Evolutionary conservation across 108 stramenopile species (phyloP).

Genomic region (Skeletonema grethae): DNA sequence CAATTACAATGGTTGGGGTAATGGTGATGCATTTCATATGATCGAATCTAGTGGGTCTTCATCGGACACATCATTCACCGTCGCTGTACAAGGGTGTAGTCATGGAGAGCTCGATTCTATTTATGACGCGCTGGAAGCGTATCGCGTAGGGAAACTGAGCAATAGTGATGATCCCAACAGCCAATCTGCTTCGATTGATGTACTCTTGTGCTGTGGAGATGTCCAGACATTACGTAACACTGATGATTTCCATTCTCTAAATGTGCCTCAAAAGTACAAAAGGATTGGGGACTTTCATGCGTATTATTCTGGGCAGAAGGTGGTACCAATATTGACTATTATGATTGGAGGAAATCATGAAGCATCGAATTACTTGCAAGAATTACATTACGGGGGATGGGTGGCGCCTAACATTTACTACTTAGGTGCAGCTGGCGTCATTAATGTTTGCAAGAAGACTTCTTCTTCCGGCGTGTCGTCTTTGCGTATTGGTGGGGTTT

Average conservation of each 20-base stretch:
- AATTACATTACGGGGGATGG: slow-evolving; percentile 98
- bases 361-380: slow-evolving; percentile 91
- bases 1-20: slow-evolving; percentile 3
- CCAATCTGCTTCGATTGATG: slow-evolving; percentile 65
- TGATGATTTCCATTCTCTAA: slow-evolving; percentile 82
- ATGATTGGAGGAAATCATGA: slow-evolving; percentile 99
- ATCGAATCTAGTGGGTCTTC: slow-evolving; percentile 36
- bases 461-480: slow-evolving; percentile 34
- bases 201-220: slow-evolving; percentile 98
- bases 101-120: slow-evolving; percentile 97
- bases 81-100: slow-evolving; percentile 98
- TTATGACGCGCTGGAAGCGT: slow-evolving; percentile 75
- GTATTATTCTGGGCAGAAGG: slow-evolving; percentile 90
- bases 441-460: slow-evolving; percentile 51
- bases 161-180: not conserved
- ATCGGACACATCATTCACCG: slow-evolving; percentile 51
- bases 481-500: slow-evolving; percentile 94
- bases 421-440: slow-evolving; percentile 90
- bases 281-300: slow-evolving; percentile 84
- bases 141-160: slow-evolving; percentile 23
- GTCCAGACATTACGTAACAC: slow-evolving; percentile 93
- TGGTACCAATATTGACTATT: slow-evolving; percentile 91
- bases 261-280: slow-evolving; percentile 94
- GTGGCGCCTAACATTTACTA: slow-evolving; percentile 99
- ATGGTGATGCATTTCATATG: slow-evolving; percentile 19